Conservation (phyloP, 2,329 filamentous ascomycete species). For the Cladosporium sp. region DNA sequence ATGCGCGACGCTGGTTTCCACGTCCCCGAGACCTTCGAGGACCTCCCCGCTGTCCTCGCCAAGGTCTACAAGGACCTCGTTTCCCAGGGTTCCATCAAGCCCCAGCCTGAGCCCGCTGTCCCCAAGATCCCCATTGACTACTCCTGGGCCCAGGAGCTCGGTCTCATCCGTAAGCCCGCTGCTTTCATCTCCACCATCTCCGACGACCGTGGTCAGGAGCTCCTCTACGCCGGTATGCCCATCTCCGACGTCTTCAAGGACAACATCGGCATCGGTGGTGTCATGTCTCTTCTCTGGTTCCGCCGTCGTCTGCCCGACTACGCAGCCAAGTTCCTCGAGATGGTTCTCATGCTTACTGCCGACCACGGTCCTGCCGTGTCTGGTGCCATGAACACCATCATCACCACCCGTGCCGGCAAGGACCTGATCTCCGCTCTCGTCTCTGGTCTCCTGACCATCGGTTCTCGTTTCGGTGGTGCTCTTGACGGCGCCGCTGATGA, state of each 20-base stretch:
- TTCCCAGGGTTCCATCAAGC: slow-evolving; percentile 76
- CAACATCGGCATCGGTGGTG: slow-evolving; percentile 98
- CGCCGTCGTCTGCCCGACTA: slow-evolving; percentile 92
- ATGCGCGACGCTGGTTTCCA: slow-evolving; percentile 94
- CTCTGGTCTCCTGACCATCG: slow-evolving; percentile 94
- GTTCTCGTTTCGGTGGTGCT: slow-evolving; percentile 96
- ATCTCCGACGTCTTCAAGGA: slow-evolving; percentile 99
- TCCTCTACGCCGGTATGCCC: slow-evolving; percentile 97
- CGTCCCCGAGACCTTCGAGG: slow-evolving; percentile 95
- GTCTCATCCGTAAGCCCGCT: slow-evolving; percentile 98
- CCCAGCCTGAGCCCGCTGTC: slow-evolving; percentile 80
- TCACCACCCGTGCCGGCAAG: slow-evolving; percentile 98
- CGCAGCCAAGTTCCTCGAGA: slow-evolving; percentile 98
- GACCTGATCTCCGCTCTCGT: slow-evolving; percentile 95
- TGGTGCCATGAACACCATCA: slow-evolving; percentile 99
- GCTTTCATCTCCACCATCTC: slow-evolving; percentile 99
- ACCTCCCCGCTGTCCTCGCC: slow-evolving; percentile 73
- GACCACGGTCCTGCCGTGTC: slow-evolving; percentile 98
- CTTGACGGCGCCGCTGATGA: slow-evolving; percentile 96
- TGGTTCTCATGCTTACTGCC: slow-evolving; percentile 99
- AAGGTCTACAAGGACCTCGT: slow-evolving; percentile 85
- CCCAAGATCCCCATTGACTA: slow-evolving; percentile 99
- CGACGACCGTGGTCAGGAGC: slow-evolving; percentile 98
- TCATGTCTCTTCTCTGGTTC: slow-evolving; percentile 99
- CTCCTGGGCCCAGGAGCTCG: slow-evolving; percentile 98